phyloP scores from a whole-genome alignment of 805 yeast genomes.

The Clavispora santaluciae region DNA sequence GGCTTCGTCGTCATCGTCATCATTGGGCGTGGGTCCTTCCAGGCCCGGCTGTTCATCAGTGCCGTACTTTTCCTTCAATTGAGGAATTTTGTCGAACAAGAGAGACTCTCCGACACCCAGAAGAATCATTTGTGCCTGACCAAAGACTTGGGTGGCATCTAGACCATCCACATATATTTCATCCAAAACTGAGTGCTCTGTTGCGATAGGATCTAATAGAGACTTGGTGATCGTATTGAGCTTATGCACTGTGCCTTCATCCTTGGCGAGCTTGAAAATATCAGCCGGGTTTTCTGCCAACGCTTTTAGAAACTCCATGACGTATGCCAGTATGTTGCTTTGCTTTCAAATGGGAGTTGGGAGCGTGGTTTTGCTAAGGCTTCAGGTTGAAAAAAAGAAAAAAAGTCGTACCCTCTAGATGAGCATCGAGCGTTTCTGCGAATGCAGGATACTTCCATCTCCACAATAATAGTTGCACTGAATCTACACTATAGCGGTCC shows the following conservation, averaged over 20 bases:
- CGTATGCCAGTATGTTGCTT: neutral
- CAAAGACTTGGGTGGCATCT: constrained; percentile 90
- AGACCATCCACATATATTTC: constrained; percentile 81
- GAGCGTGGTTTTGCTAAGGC: neutral
- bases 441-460: neutral
- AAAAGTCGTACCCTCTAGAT: constrained; percentile 5
- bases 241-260: constrained; percentile 6
- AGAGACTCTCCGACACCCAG: constrained; percentile 71
- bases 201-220: constrained; percentile 56
- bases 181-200: constrained; percentile 61
- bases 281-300: constrained; percentile 12
- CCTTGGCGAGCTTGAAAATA: constrained; percentile 9
- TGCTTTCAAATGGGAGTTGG: neutral
- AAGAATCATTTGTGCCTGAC: constrained; percentile 79
- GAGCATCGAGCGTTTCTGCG: constrained; percentile 13
- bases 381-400: constrained; percentile 1
- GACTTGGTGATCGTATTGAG: constrained; percentile 39
- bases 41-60: constrained; percentile 2
- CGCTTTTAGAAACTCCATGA: constrained; percentile 11
- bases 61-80: constrained; percentile 36
- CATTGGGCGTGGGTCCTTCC: too few relatives aligned
- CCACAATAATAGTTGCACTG: neutral
- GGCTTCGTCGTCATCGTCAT: constrained; percentile 12
- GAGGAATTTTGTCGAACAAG: constrained; percentile 52
- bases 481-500: neutral